Evolutionary conservation across 2,329 filamentous ascomycete genomes (phyloP), one percentile per base, ranked within the genome.

Genomic region (Cladophialophora bantiana): DNA sequence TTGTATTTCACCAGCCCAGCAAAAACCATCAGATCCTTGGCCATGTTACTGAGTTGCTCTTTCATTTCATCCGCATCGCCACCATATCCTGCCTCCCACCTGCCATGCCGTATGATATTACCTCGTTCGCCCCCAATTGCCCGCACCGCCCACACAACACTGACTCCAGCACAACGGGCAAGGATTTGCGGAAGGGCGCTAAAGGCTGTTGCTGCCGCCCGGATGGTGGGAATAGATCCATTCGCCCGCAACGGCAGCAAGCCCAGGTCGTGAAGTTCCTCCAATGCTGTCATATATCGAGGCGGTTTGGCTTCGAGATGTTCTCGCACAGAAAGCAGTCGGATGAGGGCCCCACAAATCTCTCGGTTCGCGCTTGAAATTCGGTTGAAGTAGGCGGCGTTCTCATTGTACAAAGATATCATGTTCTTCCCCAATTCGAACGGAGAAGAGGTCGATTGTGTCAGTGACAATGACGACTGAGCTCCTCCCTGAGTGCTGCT

Each of bases 81-180:
- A 75, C 89, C 88, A 78, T 90, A 90, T 70, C 87, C 90, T 31
- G 70, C 66, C 72, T 90, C 93, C 78, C 90, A 97, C 73, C 90
- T 86, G 34, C 89, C 89, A 66, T 84, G 85, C 64, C 86, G 85
- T 13, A 65, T 36, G 55, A 96, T 84, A 68, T 89, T 83, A 73
- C 91, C 89, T 69, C 92, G 87, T 79, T 97, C 90, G 64, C 89
- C 86, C 58, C 90, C 89, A 79, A 94, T 96, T 80, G 91, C 93
- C 50, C 90, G 86, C 72, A 99, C 92, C 58, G 93, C 93, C 95
- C 95, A 98, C 82, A 97, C 90, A 70, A 99, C 86, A 69, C 98
- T 84, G 78, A 94, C 93, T 18, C 94, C 94, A 73, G 97, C 89
- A 75, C 95, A 96, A 76, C 92, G 89, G 2, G 94, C 90, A 48